phyloP scores from a whole-genome alignment of 2,329 filamentous ascomycete genomes.

The Ramularia endophylla region DNA sequence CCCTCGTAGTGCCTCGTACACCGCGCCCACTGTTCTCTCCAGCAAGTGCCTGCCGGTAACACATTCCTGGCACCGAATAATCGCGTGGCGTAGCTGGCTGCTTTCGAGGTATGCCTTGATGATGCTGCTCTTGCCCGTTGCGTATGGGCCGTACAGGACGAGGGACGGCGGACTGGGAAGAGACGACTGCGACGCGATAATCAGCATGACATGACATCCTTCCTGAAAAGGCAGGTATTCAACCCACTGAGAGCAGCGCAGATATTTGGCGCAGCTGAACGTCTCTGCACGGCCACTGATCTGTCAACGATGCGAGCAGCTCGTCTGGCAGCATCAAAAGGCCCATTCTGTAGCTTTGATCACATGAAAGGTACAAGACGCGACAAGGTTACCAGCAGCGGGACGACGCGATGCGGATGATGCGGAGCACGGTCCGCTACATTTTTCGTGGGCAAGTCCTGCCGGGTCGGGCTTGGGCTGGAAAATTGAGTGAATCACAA shows the following conservation, averaged over 20 bases:
- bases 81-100: slow-evolving; percentile 49
- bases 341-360: slow-evolving; percentile 13
- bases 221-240: slow-evolving; percentile 12
- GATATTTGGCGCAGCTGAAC: slow-evolving; percentile 43
- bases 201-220: slow-evolving; percentile 5
- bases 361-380: slow-evolving; percentile 4
- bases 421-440: no score
- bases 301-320: slow-evolving; percentile 20
- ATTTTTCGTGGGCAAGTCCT: no score
- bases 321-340: slow-evolving; percentile 25
- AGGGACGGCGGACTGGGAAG: slow-evolving; percentile 68
- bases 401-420: no score
- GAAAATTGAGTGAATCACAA: no score
- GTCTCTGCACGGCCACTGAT: slow-evolving; percentile 35
- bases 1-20: slow-evolving; percentile 33
- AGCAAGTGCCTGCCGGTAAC: slow-evolving; percentile 73
- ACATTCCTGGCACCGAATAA: slow-evolving; percentile 67
- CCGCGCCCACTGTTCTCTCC: slow-evolving; percentile 59
- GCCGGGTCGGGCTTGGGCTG: no score
- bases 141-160: slow-evolving; percentile 76
- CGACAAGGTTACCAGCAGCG: background rate
- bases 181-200: slow-evolving; percentile 44
- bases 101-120: slow-evolving; percentile 55
- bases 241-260: slow-evolving; percentile 41
- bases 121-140: slow-evolving; percentile 78